Conservation (phyloP, 2,329 filamentous ascomycete species). For the Rugonectria rugulosa region DNA sequence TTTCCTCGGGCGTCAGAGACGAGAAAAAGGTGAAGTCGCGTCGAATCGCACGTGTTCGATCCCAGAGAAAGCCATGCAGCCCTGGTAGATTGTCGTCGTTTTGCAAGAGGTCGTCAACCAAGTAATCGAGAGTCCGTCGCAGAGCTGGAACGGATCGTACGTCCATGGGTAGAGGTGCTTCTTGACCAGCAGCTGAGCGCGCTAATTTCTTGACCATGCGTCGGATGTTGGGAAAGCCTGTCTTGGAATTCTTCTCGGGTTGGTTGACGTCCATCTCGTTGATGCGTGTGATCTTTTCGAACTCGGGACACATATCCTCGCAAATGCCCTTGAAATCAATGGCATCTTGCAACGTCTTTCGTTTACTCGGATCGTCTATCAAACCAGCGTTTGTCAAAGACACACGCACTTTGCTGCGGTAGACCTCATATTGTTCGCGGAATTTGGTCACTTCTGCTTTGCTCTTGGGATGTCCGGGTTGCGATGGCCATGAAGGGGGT, state of each 20-base stretch:
- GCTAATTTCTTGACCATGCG: slow-evolving; percentile 74
- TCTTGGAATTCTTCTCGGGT: slow-evolving; percentile 59
- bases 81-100: slow-evolving; percentile 61
- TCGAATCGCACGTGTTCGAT: slow-evolving; percentile 71
- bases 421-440: slow-evolving; percentile 63
- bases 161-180: slow-evolving; percentile 72
- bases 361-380: slow-evolving; percentile 71
- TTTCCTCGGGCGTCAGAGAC: slow-evolving; percentile 63
- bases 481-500: slow-evolving; percentile 62
- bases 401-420: slow-evolving; percentile 63
- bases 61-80: slow-evolving; percentile 72
- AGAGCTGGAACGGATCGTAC: slow-evolving; percentile 68
- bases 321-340: slow-evolving; percentile 74
- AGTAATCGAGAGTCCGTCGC: slow-evolving; percentile 67
- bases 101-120: slow-evolving; percentile 66
- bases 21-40: slow-evolving; percentile 75
- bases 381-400: slow-evolving; percentile 66
- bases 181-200: slow-evolving; percentile 72
- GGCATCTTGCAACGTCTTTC: slow-evolving; percentile 67
- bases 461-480: slow-evolving; percentile 61
- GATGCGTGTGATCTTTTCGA: slow-evolving; percentile 69
- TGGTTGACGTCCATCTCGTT: slow-evolving; percentile 65
- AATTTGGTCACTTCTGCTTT: slow-evolving; percentile 62
- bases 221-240: slow-evolving; percentile 54
- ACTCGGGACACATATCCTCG: slow-evolving; percentile 74